Base-by-base conservation (phyloP, 2,329 filamentous ascomycete species). In the Penicillium sp. region DNA sequence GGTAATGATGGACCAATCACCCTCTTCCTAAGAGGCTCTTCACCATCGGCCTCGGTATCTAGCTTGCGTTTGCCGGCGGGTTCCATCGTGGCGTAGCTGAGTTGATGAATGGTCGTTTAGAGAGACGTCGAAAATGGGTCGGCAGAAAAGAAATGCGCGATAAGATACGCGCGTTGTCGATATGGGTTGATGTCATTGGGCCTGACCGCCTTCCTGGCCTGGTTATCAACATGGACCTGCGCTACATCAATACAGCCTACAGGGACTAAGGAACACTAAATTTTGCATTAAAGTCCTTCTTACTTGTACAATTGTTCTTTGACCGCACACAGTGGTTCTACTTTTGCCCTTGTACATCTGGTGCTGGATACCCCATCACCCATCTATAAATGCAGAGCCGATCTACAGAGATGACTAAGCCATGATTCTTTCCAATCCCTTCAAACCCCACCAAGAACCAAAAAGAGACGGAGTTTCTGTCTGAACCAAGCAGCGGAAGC, bases 1-100 rank as follows among this genome's bases (percentile, higher is more conserved):
- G 85, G 84, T 57, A 82, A 77, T n/a, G 84, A 80, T 54, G 86
- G 86, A 25, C 85, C 85, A 58, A 83, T 74, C 14, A 85, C 77
- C 67, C 81, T 80, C 68, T 80, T 79, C 65, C 62, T 69, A 37
- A 58, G 52, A 55, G 53, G 35, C n/a, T 35, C 43, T 22, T 62
- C 53, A 7, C 52, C 55, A 22, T 52, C 37, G 6, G 48, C 48
- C 16, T 46, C 40, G 14, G 53, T 58, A 14, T 61, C 57, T 10
- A 65, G 58, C 57, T 69, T 72, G 33, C 69, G 67, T 52, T 72
- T 72, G 5, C 67, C 63, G 14, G 33, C 46, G 7, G 57, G 51
- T 22, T 58, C 54, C 64, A 66, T 66, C 52, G 26, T 4, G 40
- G 26, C 2, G 22, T 7, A 30, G 10, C 2, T 22, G 35, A 52